These are phyloP conservation scores for Urostyla sp. DNA, from an alignment of 73 alveolate species.

Conservation along the genomic window DNA sequence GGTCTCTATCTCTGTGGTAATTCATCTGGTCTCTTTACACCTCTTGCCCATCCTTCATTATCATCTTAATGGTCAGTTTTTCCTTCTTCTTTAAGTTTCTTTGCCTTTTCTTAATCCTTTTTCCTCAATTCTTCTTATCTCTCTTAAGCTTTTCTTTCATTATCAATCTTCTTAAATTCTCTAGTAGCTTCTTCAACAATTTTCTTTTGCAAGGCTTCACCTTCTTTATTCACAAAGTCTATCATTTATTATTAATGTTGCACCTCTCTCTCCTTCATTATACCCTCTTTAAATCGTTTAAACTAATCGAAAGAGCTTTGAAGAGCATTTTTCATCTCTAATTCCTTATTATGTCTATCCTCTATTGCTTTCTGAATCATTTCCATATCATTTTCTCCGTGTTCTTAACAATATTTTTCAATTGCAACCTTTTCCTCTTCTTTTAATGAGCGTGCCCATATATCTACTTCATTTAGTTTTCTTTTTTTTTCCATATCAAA, in stretches of 20 bases:
- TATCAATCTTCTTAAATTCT: conserved; percentile 41
- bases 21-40: conserved; percentile 27
- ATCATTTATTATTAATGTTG: conserved; percentile 32
- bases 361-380: conserved; percentile 32
- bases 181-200: conserved; percentile 7
- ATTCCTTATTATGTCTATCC: conserved; percentile 42
- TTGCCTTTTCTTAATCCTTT: conserved; percentile 4
- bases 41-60: conserved; percentile 4
- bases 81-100: conserved; percentile 24
- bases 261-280: conserved; percentile 17
- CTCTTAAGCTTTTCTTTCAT: conserved; percentile 38
- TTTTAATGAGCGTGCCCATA: conserved; percentile 44
- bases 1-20: too few relatives aligned
- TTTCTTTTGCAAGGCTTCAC: background rate
- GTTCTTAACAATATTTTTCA: conserved; percentile 45
- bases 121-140: conserved; percentile 9
- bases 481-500: conserved; percentile 17
- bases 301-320: conserved; percentile 7
- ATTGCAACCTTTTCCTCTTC: conserved; percentile 49
- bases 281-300: conserved; percentile 1
- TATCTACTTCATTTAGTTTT: conserved; percentile 47
- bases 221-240: conserved; percentile 19
- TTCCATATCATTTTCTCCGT: conserved; percentile 43
- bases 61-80: conserved; percentile 8
- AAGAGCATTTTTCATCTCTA: conserved; percentile 31